Evolutionary conservation across 352 stramenopile genomes (phyloP).

Genomic region (Phytopythium litorale): DNA sequence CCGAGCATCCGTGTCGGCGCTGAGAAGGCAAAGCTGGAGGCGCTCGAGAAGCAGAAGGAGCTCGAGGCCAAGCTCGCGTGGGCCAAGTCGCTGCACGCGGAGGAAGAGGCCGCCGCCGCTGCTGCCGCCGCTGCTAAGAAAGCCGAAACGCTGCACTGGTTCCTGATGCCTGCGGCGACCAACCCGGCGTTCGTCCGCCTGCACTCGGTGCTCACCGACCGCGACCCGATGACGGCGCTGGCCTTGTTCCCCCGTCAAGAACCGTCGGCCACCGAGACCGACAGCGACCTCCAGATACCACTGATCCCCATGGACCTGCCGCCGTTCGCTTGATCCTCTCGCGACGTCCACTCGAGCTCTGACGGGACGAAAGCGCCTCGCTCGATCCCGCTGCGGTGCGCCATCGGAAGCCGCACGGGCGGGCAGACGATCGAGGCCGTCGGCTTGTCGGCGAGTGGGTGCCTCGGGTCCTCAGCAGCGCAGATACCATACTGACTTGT

Average conservation of each 20-base stretch:
- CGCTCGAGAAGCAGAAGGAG: constrained; percentile 27
- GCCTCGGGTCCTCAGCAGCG: not conserved
- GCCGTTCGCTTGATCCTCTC: not conserved
- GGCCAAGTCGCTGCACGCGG: constrained; percentile 8
- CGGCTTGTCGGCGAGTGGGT: not conserved
- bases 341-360: not conserved
- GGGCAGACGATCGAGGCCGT: not conserved
- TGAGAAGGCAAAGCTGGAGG: constrained; percentile 40
- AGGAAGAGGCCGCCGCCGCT: constrained; percentile 10
- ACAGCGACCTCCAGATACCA: constrained; percentile 1
- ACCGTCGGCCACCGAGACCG: not conserved
- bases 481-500: constrained; percentile 1
- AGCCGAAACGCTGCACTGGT: constrained; percentile 26
- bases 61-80: constrained; percentile 23
- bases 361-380: not conserved
- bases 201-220: constrained; percentile 29
- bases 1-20: constrained; percentile 30
- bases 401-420: not conserved
- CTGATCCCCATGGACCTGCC: constrained; percentile 7
- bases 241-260: constrained; percentile 24
- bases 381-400: not conserved
- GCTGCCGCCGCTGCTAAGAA: constrained; percentile 9
- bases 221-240: constrained; percentile 30
- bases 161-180: constrained; percentile 22
- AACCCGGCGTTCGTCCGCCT: constrained; percentile 32